These are phyloP conservation scores for Anthracocystis panici-leucophaei DNA, from an alignment of 1,284 basidiomycete genomes.

Conservation along the genomic window DNA sequence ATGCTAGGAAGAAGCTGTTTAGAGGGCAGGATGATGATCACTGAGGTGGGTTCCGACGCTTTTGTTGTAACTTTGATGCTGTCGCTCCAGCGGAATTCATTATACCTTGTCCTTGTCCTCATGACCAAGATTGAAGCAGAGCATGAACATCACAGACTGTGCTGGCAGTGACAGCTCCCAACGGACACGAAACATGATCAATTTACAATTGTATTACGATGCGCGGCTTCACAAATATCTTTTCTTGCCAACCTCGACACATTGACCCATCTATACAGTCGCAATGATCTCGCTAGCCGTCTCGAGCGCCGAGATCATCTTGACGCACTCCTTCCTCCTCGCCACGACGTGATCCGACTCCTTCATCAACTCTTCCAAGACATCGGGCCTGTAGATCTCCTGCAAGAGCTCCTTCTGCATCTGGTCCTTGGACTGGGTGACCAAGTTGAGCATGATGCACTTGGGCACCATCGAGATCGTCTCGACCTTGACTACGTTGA, in stretches of 20 bases:
- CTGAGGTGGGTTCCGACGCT: too few relatives aligned
- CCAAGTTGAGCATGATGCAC: conserved; percentile 92
- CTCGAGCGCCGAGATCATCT: conserved; percentile 69
- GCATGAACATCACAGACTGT: too few relatives aligned
- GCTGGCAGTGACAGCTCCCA: not conserved
- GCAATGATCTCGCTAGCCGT: conserved; percentile 67
- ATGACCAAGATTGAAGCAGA: too few relatives aligned
- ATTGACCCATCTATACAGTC: conserved; percentile 54
- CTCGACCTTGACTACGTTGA: conserved; percentile 84
- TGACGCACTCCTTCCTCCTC: conserved; percentile 67
- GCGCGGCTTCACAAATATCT: not conserved
- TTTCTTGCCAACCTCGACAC: not conserved
- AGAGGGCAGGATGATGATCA: conserved; percentile 7
- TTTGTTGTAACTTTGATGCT: not conserved
- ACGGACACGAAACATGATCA: not conserved
- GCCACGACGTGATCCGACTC: conserved; percentile 68
- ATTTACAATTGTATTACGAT: conserved; percentile 22
- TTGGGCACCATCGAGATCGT: conserved; percentile 99
- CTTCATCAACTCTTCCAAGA: conserved; percentile 68
- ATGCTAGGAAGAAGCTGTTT: conserved; percentile 22
- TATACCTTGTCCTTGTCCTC: not conserved
- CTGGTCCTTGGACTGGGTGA: conserved; percentile 91
- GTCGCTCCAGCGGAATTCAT: not conserved
- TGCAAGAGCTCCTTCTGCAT: conserved; percentile 85
- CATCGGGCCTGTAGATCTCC: conserved; percentile 67